Percentiles rank a stretch among this genome's conserved stretches.
Conservation (phyloP, 2,329 filamentous ascomycete genomes). For the Paecilomyces sp. region DNA sequence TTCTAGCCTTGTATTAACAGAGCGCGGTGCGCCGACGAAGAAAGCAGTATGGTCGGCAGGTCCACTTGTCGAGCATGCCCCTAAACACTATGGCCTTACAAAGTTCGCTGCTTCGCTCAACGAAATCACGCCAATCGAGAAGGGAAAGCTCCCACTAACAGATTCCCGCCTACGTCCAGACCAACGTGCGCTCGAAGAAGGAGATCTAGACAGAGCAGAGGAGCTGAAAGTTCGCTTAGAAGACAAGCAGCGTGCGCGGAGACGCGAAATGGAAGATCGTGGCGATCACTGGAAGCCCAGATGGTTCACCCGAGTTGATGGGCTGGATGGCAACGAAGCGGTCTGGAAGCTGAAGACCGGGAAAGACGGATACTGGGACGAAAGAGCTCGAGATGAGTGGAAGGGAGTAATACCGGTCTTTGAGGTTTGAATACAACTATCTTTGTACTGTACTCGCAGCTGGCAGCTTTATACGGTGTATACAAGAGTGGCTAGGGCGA, state of each 20-base stretch:
- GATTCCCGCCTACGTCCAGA: conserved; percentile 81
- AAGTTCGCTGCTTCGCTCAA: conserved; percentile 80
- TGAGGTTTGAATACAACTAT: background rate
- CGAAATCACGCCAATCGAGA: conserved; percentile 75
- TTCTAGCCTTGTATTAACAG: conserved; percentile 57
- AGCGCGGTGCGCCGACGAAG: conserved; percentile 54
- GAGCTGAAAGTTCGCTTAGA: conserved; percentile 74
- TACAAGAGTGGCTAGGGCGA: no score
- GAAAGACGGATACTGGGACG: conserved; percentile 91
- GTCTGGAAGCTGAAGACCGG: conserved; percentile 66
- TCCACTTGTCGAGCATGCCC: conserved; percentile 67
- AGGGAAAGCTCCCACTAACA: conserved; percentile 66
- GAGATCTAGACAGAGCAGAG: conserved; percentile 77
- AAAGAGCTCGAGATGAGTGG: conserved; percentile 65
- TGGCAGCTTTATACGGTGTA: background rate
- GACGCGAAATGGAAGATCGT: conserved; percentile 66
- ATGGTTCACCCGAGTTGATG: conserved; percentile 72
- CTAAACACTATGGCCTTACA: conserved; percentile 81
- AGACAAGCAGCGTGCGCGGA: conserved; percentile 70
- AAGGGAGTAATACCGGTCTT: conserved; percentile 35
- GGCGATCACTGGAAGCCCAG: conserved; percentile 66
- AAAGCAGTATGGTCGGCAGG: conserved; percentile 74
- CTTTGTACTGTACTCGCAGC: background rate
- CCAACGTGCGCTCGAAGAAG: conserved; percentile 75
- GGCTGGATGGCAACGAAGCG: conserved; percentile 35